Evolutionary conservation across 257 asterid species (phyloP), one percentile per base, ranked within the genome.

Genomic region (Misopates orontium): DNA sequence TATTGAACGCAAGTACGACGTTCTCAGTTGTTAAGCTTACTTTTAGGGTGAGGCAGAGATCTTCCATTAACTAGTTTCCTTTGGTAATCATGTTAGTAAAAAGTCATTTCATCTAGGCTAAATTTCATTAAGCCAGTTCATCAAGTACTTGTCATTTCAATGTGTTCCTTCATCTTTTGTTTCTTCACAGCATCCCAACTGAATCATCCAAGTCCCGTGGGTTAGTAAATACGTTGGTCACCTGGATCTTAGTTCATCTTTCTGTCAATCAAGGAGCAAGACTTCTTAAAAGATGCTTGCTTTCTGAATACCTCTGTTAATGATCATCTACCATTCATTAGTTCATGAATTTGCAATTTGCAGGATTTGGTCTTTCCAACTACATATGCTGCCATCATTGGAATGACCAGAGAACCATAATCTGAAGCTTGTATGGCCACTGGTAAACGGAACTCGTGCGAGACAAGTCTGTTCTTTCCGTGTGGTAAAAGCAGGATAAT

Each of bases 291-390:
- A 28, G 61, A 47, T 19, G 51, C 16, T 41, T 10, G 31, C 40
- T 31, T 62, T 57, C 28, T 45, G 16, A n/a, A 28, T 49, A 36
- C 19, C 23, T 66, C 25, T n/a, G 25, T 66, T 42, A 22, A 39
- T 54, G 50, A 21, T 59, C 50, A 45, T 22, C 51, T n/a, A 40
- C 44, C 41, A 53, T 50, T 53, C 39, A 39, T 64, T 58, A 68
- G 66, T 47, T 54, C 59, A 48, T 57, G 25, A n/a, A 56, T 60
- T 72, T 75, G 66, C 61, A 61, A 48, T 36, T 69, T 77, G 70
- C 81, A 81, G 81, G 79, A 55, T 67, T 51, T 57, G 50, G 73
- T 75, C 67, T 58, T 65, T 73, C 49, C 68, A 65, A 49, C 58
- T 18, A 15, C 12, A 61, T 36, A 20, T 72, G 71, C 58, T 67